Evolutionary conservation across 2,329 filamentous ascomycete species (phyloP), one percentile per base, ranked within the genome.

Genomic region (Cucurbitaria berberidis): DNA sequence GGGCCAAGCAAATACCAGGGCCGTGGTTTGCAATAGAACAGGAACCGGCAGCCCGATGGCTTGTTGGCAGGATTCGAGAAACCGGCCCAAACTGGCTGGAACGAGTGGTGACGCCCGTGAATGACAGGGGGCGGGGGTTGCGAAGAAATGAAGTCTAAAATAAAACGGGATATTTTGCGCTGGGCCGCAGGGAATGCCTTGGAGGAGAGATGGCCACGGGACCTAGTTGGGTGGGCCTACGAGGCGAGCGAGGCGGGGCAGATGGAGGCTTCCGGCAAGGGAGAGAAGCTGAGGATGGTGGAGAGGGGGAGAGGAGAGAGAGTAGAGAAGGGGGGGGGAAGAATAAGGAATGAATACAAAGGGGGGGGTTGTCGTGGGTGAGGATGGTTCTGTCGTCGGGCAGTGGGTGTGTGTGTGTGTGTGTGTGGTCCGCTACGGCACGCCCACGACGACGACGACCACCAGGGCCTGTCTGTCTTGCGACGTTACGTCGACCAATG

Each of bases 61-160:
- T n/a, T n/a, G n/a, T n/a, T 48, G 45, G 49, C 32, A 41, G 34
- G 46, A 46, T 29, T 34, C 46, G 45, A 49, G 21, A 10, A 9
- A 26, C 16, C 51, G 43, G 66, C 63, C 62, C 64, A 63, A 63
- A 52, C 36, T 51, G 36, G 46, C 52, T 46, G 38, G 42, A 49
- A 49, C 45, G 54, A 55, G 53, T 54, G 57, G 52, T 57, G 59
- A 53, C 48, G 56, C 41, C 35, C 30, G 22, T 38, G 41, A 32
- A n/a, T 24, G 51, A 57, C 58, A 53, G 54, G 55, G 56, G 47
- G 42, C 43, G 39, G 45, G 39, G 40, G 30, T 30, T 38, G 43
- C n/a, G n/a, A n/a, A n/a, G n/a, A n/a, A n/a, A 24, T 46, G 52
- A 46, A 44, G 50, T 56, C 45, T 32, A 43, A 53, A 42, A 34